These are phyloP conservation scores for Botrytis squamosa DNA, from an alignment of 2,329 filamentous ascomycete species.

Conservation along the genomic window DNA sequence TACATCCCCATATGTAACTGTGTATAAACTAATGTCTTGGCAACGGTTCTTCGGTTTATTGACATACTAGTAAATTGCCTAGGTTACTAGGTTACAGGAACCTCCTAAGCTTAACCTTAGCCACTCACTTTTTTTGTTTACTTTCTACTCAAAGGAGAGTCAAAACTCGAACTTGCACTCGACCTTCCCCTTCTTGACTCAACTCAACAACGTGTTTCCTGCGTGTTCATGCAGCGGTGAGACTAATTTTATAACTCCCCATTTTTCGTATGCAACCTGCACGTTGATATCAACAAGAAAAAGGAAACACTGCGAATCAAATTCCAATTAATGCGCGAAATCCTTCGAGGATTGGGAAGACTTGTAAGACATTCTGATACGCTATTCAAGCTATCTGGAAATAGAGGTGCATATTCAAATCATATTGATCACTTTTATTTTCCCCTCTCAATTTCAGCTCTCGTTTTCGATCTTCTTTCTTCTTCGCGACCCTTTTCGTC, in stretches of 20 bases:
- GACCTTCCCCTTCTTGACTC: background rate
- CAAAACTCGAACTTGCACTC: background rate
- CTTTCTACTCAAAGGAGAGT: slow-evolving; percentile 8
- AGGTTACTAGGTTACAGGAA: background rate
- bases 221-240: slow-evolving; percentile 19
- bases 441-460: background rate
- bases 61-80: background rate
- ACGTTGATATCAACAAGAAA: slow-evolving; percentile 10
- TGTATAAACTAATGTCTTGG: slow-evolving; percentile 1
- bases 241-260: slow-evolving; percentile 18
- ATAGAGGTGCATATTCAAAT: slow-evolving; percentile 13
- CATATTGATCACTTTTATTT: slow-evolving; percentile 9
- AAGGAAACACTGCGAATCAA: slow-evolving; percentile 1
- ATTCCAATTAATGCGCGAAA: slow-evolving; percentile 1
- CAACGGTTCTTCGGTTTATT: slow-evolving; percentile 13
- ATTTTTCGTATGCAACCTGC: slow-evolving; percentile 18
- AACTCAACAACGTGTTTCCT: slow-evolving; percentile 13
- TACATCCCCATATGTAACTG: background rate
- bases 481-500: slow-evolving; percentile 8
- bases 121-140: slow-evolving; percentile 10
- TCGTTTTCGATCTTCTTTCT: slow-evolving; percentile 12
- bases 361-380: slow-evolving; percentile 19
- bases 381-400: background rate
- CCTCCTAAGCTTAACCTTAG: background rate
- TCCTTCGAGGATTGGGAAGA: background rate